Percentiles rank a stretch among this genome's conserved stretches.
phyloP scores from a whole-genome alignment of 352 stramenopile species.

The Globisporangium sylvaticum region DNA sequence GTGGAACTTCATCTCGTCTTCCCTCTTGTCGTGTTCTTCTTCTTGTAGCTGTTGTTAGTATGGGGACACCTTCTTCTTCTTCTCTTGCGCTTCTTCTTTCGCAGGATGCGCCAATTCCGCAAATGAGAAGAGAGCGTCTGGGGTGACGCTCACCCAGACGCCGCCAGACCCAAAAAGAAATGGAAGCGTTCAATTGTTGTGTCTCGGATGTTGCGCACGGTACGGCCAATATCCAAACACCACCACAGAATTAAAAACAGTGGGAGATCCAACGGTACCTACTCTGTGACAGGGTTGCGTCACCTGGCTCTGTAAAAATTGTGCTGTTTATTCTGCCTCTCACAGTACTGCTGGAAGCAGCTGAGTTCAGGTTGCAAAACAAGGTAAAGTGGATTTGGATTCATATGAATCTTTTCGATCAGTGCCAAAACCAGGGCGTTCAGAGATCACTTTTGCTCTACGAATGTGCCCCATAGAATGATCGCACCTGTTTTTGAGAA shows the following conservation, averaged over 20 bases:
- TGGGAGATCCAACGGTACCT: background rate
- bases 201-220: background rate
- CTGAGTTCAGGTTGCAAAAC: conserved; percentile 7
- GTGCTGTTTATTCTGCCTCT: background rate
- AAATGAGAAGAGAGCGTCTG: conserved; percentile 4
- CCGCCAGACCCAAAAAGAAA: background rate
- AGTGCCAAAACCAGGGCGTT: background rate
- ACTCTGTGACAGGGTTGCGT: background rate
- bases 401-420: too few relatives aligned
- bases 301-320: conserved; percentile 1
- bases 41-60: background rate
- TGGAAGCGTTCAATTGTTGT: background rate
- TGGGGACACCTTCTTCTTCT: background rate
- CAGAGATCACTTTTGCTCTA: background rate
- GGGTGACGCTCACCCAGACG: background rate
- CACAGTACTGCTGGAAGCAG: background rate
- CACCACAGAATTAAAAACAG: background rate
- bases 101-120: conserved; percentile 7
- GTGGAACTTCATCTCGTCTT: conserved; percentile 63
- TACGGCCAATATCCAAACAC: background rate
- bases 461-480: background rate
- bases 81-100: conserved; percentile 1
- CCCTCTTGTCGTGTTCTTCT: background rate
- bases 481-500: background rate
- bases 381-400: background rate